Conservation (phyloP, 2,329 filamentous ascomycete genomes). For the Colletotrichum sp. region DNA sequence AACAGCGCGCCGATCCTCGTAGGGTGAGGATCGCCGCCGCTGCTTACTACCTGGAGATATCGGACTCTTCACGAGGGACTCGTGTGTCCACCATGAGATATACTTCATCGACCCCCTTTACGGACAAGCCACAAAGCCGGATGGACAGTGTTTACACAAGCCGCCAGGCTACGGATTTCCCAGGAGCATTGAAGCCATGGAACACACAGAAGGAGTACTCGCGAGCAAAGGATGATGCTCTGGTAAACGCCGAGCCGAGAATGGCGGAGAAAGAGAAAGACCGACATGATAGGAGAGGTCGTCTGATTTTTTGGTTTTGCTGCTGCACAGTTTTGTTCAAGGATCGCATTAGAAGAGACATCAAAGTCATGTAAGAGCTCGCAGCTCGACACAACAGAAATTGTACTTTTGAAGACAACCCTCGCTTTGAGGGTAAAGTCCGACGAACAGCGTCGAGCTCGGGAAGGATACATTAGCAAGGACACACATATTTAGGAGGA, state of each 20-base stretch:
- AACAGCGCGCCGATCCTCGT: background rate
- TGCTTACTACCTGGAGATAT: background rate
- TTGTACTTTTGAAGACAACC: background rate
- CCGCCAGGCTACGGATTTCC: background rate
- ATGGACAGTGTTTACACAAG: background rate
- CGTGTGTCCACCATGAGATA: conserved; percentile 2
- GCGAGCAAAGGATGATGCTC: background rate
- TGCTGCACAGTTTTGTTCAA: background rate
- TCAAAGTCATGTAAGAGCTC: background rate
- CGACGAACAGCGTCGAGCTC: conserved; percentile 6
- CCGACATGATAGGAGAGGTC: background rate
- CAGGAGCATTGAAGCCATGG: conserved; percentile 6
- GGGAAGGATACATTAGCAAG: background rate
- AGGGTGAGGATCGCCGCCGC: background rate
- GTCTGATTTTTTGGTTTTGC: background rate
- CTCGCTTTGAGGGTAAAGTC: background rate
- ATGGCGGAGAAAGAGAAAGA: background rate
- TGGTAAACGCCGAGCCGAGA: conserved; percentile 15
- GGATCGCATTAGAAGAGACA: background rate
- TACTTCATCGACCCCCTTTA: background rate
- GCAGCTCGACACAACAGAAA: conserved; percentile 2
- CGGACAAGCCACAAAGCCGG: conserved; percentile 1
- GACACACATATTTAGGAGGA: background rate
- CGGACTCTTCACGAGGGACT: background rate
- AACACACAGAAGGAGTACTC: background rate